phyloP scores from a whole-genome alignment of 2,329 filamentous ascomycete genomes.

The Aspergillus pseudoterreus region DNA sequence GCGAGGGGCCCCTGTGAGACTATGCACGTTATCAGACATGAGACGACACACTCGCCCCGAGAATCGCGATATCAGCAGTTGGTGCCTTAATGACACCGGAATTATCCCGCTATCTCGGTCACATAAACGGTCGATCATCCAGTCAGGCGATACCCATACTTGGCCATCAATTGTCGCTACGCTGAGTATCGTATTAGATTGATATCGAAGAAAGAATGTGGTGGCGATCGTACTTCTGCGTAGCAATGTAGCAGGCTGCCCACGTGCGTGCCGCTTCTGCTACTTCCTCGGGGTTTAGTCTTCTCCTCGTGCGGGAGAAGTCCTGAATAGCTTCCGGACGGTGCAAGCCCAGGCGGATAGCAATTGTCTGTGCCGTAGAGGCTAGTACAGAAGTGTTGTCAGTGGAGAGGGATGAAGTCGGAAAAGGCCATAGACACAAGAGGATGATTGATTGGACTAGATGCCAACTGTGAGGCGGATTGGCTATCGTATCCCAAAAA shows the following conservation, averaged over 20 bases:
- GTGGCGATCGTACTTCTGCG: background rate
- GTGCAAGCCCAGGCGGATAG: background rate
- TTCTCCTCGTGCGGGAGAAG: background rate
- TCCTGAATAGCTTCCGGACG: background rate
- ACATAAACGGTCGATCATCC: background rate
- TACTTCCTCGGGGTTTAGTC: background rate
- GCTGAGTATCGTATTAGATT: background rate
- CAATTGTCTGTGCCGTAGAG: background rate
- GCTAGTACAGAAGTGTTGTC: background rate
- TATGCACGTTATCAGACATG: background rate
- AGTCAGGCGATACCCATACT: background rate
- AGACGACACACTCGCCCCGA: background rate
- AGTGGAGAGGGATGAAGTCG: background rate
- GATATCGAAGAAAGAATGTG: background rate
- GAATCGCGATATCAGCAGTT: background rate
- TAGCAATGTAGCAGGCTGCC: background rate
- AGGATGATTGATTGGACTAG: background rate
- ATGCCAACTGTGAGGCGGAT: background rate
- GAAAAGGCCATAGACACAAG: background rate
- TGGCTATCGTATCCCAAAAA: background rate
- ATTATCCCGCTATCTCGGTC: background rate
- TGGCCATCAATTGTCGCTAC: background rate
- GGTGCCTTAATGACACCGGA: background rate
- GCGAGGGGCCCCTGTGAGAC: background rate
- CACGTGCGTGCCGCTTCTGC: background rate